Evolutionary conservation across 179 eudicot species (phyloP).

Genomic region (Amaranthus tricolor): DNA sequence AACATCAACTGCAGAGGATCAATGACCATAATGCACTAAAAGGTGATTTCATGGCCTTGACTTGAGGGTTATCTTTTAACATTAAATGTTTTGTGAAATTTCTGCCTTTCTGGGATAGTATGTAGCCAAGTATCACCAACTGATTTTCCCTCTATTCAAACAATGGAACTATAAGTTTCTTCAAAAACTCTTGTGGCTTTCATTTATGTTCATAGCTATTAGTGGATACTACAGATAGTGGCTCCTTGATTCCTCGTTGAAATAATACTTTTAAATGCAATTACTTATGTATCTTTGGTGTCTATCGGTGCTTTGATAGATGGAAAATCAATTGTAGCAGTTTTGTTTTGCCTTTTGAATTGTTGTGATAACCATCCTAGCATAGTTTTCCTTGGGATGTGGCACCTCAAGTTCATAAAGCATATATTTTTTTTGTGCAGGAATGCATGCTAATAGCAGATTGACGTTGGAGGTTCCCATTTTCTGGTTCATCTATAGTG

Average conservation of each 20-base stretch:
- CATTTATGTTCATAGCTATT: slow-evolving; percentile 2
- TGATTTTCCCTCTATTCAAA: not conserved
- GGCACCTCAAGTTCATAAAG: slow-evolving; percentile 1
- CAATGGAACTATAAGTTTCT: not conserved
- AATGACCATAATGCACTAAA: slow-evolving; percentile 68
- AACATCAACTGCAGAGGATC: slow-evolving; percentile 85
- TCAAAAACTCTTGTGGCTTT: not conserved
- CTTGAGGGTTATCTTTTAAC: not conserved
- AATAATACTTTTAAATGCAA: not conserved
- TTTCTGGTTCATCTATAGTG: slow-evolving; percentile 88
- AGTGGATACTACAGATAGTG: slow-evolving; percentile 1
- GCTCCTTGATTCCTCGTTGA: not conserved
- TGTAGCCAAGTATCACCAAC: not conserved
- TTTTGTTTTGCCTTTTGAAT: not conserved
- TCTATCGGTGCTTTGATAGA: not conserved
- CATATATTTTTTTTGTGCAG: slow-evolving; percentile 45
- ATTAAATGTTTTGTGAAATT: not conserved
- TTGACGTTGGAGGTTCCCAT: slow-evolving; percentile 85
- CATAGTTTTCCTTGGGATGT: not conserved
- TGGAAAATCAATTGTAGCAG: slow-evolving; percentile 8
- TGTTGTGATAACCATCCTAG: slow-evolving; percentile 5
- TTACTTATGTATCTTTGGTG: slow-evolving; percentile 1
- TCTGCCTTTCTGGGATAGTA: slow-evolving; percentile 9
- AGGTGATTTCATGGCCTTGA: slow-evolving; percentile 40
- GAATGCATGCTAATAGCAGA: slow-evolving; percentile 83